Base-by-base conservation (phyloP, 805 yeast genomes). In the Osmozyma mogii region DNA sequence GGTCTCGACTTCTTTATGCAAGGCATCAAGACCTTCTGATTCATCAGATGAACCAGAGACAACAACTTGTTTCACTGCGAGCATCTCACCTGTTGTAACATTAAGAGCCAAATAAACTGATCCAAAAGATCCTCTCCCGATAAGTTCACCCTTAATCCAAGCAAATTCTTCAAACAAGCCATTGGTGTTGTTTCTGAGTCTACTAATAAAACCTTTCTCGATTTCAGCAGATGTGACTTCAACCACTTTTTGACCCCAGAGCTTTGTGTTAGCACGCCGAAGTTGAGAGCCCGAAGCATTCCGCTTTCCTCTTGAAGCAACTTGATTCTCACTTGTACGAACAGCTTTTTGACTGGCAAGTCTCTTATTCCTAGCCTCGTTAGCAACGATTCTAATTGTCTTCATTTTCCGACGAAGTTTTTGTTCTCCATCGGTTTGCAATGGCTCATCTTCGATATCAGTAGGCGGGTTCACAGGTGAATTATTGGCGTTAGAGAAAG, bases 71-170 rank as follows among this genome's bases (percentile, higher is more conserved):
- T 92, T 92, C 2, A 92, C 98, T 0, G 99, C 99, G 61, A 92
- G 81, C 95, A 92, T 87, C 47, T 92, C 99, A 31, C 97, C 97
- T 0, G 95, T 85, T 1, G 97, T 92, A 11, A 87, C 88, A 54
- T 92, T 92, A 48, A 92, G 67, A 1, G 95, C 96, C 32, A 92
- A 64, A 49, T 70, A 89, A 1, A 92, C 99, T 21, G 84, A 78
- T 7, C 98, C 99, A 63, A 88, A 92, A 1, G 96, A 88, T 0
- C 99, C 99, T 35, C 84, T 75, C 0, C 99, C 99, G 34, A 92
- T 85, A 38, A 92, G 65, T 48, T 88, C 96, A 67, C 99, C 99
- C 50, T 85, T 85, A 28, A 94, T 81, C 99, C 99, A 92, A 0
- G 94, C 94, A 60, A 87, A 89, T 55, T 88, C 94, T 45, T 76